These are phyloP conservation scores for Neonectria sp. DNA, from an alignment of 2,329 filamentous ascomycete species.

Conservation along the genomic window DNA sequence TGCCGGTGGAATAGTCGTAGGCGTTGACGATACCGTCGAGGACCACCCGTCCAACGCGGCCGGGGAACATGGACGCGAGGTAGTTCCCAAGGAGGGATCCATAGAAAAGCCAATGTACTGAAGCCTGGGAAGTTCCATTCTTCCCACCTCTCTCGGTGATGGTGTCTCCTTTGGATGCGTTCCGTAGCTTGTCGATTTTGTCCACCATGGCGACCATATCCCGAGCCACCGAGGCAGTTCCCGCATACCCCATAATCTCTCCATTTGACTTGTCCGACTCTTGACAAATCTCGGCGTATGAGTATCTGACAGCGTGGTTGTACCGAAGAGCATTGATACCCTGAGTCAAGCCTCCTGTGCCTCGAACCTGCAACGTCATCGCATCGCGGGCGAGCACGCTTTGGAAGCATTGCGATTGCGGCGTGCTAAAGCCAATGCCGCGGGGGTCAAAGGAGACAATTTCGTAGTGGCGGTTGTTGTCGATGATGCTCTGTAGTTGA, in stretches of 20 bases:
- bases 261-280: constrained; percentile 33
- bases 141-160: background rate
- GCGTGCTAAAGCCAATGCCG: constrained; percentile 56
- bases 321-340: constrained; percentile 36
- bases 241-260: constrained; percentile 52
- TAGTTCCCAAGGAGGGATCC: constrained; percentile 54
- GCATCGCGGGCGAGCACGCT: constrained; percentile 50
- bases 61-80: constrained; percentile 55
- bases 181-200: constrained; percentile 53
- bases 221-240: constrained; percentile 57
- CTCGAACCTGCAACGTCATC: constrained; percentile 49
- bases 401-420: constrained; percentile 57
- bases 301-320: constrained; percentile 44
- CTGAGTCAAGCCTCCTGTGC: constrained; percentile 48
- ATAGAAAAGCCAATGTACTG: constrained; percentile 69
- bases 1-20: constrained; percentile 52
- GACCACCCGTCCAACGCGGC: constrained; percentile 58
- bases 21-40: constrained; percentile 57
- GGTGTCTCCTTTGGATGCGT: background rate
- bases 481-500: constrained; percentile 48
- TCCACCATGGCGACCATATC: constrained; percentile 64
- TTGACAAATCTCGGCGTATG: constrained; percentile 50
- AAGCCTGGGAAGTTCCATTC: constrained; percentile 43
- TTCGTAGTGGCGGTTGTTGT: constrained; percentile 56
- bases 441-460: constrained; percentile 62